These are phyloP conservation scores for Condylostoma magnum DNA, from an alignment of 169 alveolate species.

Conservation along the genomic window DNA sequence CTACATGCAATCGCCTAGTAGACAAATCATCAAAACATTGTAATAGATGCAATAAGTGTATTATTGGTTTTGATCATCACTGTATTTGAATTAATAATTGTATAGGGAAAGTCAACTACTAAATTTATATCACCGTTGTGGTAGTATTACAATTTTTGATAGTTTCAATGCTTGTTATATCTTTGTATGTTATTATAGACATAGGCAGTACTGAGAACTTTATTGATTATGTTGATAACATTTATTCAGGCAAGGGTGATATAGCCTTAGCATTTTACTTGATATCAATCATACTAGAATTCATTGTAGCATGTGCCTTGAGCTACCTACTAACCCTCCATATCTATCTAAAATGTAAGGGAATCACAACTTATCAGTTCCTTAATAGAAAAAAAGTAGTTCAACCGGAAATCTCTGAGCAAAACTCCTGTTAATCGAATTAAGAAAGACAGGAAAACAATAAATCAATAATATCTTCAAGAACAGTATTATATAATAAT, in stretches of 20 bases:
- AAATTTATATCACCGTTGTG: slow-evolving; percentile 20
- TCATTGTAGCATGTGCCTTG: slow-evolving; percentile 29
- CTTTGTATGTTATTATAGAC: no score
- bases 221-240: no score
- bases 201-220: no score
- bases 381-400: slow-evolving; percentile 1
- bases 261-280: no score
- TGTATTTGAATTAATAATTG: slow-evolving; percentile 55
- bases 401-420: neutral
- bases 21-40: slow-evolving; percentile 38
- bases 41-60: slow-evolving; percentile 41
- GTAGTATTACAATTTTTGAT: neutral
- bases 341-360: slow-evolving; percentile 41
- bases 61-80: slow-evolving; percentile 47
- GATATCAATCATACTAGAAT: no score
- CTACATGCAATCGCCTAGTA: slow-evolving; percentile 36
- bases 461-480: no score
- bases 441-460: no score
- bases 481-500: no score
- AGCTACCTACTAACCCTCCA: slow-evolving; percentile 37
- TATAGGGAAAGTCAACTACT: slow-evolving; percentile 40
- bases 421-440: no score
- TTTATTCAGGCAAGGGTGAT: no score
- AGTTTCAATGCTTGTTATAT: no score
- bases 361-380: slow-evolving; percentile 58